Evolutionary conservation across 2,329 filamentous ascomycete genomes (phyloP), one percentile per base, ranked within the genome.

Genomic region (Ceratocystiopsis minuta): DNA sequence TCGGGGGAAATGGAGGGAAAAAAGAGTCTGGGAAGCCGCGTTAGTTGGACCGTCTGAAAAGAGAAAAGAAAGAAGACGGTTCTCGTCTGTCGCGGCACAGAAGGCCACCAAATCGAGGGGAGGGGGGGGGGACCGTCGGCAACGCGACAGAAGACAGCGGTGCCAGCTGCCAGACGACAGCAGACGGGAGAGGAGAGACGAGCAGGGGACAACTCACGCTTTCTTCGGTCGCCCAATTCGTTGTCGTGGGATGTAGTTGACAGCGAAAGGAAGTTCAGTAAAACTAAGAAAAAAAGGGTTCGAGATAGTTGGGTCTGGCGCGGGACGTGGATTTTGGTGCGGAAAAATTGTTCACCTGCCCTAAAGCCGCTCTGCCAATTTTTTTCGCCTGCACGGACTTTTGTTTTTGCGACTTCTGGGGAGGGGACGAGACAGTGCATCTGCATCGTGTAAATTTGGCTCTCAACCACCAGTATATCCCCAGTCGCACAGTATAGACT

Each of bases 1-100:
- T 28, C 7, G 24, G 24, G 24, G 6, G 32, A 67, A 67, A 66
- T 47, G 31, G 34, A 13, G n/a, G 33, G 37, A 47, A 40, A 40
- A 44, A 36, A 33, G n/a, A 36, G 37, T 36, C 44, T 41, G 39
- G 33, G 34, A 24, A 14, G 36, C 16, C 9, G 24, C 34, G 34
- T 24, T 32, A 35, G 34, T 20, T 28, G 24, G 11, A 9, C 5
- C 33, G 14, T 15, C 14, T 6, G 33, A 9, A 34, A 13, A 20
- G 20, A 20, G 20, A 20, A 20, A 20, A 28, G 7, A 28, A 28
- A 28, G 11, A 28, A 6, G 2, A 28, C 7, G n/a, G 24, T 28
- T 10, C 7, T 28, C 7, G 24, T 28, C 24, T 28, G 24, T 28
- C 24, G 24, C 24, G 24, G 24, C 7, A 28, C 9, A 10, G 2